phyloP scores from a whole-genome alignment of 2,329 filamentous ascomycete genomes.

The Aspergillus sp. region DNA sequence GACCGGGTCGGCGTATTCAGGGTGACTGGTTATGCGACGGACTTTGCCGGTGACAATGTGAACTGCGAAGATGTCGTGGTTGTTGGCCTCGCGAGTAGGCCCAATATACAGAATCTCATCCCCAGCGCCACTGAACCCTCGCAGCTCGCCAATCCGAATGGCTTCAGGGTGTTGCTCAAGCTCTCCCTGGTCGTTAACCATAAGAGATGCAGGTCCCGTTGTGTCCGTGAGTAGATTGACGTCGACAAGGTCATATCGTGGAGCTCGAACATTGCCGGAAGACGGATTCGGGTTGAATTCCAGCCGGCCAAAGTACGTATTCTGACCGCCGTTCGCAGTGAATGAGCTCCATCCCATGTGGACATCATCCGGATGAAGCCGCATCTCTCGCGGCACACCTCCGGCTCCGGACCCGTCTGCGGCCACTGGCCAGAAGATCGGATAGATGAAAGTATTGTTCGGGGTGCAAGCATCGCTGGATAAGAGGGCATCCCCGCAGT shows the following conservation, averaged over 20 bases:
- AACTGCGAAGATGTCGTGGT: conserved; percentile 21
- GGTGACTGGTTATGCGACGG: conserved; percentile 22
- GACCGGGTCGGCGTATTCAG: conserved; percentile 22
- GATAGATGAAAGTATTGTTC: conserved; percentile 45
- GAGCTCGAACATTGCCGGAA: conserved; percentile 32
- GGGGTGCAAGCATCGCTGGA: conserved; percentile 44
- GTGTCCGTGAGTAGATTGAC: conserved; percentile 43
- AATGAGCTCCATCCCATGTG: conserved; percentile 52
- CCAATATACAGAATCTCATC: conserved; percentile 23
- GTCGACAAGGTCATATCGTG: conserved; percentile 48
- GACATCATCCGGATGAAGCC: conserved; percentile 51
- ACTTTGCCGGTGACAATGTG: conserved; percentile 20
- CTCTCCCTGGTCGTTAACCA: conserved; percentile 27
- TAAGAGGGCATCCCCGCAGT: conserved; percentile 43
- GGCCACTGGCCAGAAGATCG: conserved; percentile 44
- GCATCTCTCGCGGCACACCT: conserved; percentile 47
- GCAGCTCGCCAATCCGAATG: conserved; percentile 20
- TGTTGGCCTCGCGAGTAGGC: conserved; percentile 18
- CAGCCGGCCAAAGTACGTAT: conserved; percentile 44
- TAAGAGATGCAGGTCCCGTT: conserved; percentile 22
- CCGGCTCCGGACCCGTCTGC: conserved; percentile 37
- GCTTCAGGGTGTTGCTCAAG: conserved; percentile 23
- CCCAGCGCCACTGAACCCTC: conserved; percentile 21
- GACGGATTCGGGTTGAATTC: conserved; percentile 45
- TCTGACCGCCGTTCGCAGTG: conserved; percentile 25